A percentile compares a stretch with the other conserved stretches of the same genome.
phyloP scores from a whole-genome alignment of 2,329 filamentous ascomycete genomes.

The Monascus ruber region DNA sequence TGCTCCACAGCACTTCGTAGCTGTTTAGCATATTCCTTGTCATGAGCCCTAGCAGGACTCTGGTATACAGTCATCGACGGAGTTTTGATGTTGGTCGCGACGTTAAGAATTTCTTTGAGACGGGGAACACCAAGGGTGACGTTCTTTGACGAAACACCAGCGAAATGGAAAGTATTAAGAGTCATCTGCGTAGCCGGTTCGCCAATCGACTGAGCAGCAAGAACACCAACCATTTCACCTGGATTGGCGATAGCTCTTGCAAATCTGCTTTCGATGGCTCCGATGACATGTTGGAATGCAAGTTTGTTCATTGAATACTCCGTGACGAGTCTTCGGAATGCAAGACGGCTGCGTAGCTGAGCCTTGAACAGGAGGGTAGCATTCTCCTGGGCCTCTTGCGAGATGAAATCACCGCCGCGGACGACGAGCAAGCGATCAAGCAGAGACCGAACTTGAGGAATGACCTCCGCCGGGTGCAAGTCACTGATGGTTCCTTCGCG shows the following conservation, averaged over 20 bases:
- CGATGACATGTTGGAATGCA: slow-evolving; percentile 83
- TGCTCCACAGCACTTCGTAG: slow-evolving; percentile 87
- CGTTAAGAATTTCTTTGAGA: slow-evolving; percentile 98
- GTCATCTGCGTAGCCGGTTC: slow-evolving; percentile 99
- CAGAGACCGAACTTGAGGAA: slow-evolving; percentile 64
- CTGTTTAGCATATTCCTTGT: slow-evolving; percentile 70
- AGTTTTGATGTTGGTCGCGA: slow-evolving; percentile 96
- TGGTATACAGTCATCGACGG: slow-evolving; percentile 93
- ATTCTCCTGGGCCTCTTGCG: slow-evolving; percentile 73
- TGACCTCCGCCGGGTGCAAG: slow-evolving; percentile 74
- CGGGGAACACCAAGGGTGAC: slow-evolving; percentile 97
- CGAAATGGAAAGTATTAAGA: slow-evolving; percentile 98
- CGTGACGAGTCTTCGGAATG: slow-evolving; percentile 85
- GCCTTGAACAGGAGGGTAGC: slow-evolving; percentile 89
- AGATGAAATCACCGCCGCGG: slow-evolving; percentile 71
- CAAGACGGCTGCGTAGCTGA: slow-evolving; percentile 74
- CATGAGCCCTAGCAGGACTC: slow-evolving; percentile 46
- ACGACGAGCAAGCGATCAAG: slow-evolving; percentile 73
- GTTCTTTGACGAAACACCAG: slow-evolving; percentile 99
- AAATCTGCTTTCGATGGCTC: slow-evolving; percentile 83
- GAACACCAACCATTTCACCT: slow-evolving; percentile 96
- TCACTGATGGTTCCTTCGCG: slow-evolving; percentile 79
- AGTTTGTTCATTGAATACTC: slow-evolving; percentile 78
- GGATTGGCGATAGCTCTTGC: slow-evolving; percentile 74
- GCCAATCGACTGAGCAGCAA: slow-evolving; percentile 96